Evolutionary conservation across 371 early-diverging fungal species (phyloP).

Genomic region (Lichtheimia ramosa): DNA sequence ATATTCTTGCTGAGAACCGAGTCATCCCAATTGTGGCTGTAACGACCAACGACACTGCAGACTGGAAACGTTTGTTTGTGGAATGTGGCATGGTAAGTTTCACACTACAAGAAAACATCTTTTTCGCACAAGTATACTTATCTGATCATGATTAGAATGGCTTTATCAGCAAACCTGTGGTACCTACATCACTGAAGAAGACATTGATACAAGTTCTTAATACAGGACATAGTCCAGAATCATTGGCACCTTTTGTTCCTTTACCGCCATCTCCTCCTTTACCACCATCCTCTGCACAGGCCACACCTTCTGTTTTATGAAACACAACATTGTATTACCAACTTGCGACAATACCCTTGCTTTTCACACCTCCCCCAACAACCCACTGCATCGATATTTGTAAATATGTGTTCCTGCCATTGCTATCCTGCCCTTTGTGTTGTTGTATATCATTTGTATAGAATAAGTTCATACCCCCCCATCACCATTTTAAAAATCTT

Average conservation of each 20-base stretch:
- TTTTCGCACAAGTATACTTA: background rate
- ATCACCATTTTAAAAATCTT: too few species aligned
- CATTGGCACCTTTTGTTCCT: slow-evolving; percentile 5
- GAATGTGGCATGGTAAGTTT: slow-evolving; percentile 23
- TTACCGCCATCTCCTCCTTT: too few species aligned
- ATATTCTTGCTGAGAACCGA: slow-evolving; percentile 50
- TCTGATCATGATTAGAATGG: slow-evolving; percentile 35
- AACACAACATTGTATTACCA: background rate
- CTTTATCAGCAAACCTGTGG: slow-evolving; percentile 48
- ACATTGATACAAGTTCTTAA: slow-evolving; percentile 29
- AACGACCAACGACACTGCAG: slow-evolving; percentile 54
- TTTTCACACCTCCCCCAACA: background rate
- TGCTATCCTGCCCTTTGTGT: too few species aligned
- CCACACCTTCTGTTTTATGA: too few species aligned
- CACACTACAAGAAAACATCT: background rate
- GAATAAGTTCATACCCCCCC: too few species aligned
- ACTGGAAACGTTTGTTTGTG: slow-evolving; percentile 18
- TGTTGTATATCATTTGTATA: too few species aligned
- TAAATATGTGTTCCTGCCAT: too few species aligned
- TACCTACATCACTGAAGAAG: slow-evolving; percentile 28
- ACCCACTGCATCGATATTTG: background rate
- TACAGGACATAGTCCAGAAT: slow-evolving; percentile 18
- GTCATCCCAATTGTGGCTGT: slow-evolving; percentile 66
- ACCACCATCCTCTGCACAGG: too few species aligned
- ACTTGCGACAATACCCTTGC: background rate